Percentiles rank a stretch among this genome's conserved stretches.
Conservation (phyloP, 768 basidiomycete genomes). For the Nidula microcarpa region DNA sequence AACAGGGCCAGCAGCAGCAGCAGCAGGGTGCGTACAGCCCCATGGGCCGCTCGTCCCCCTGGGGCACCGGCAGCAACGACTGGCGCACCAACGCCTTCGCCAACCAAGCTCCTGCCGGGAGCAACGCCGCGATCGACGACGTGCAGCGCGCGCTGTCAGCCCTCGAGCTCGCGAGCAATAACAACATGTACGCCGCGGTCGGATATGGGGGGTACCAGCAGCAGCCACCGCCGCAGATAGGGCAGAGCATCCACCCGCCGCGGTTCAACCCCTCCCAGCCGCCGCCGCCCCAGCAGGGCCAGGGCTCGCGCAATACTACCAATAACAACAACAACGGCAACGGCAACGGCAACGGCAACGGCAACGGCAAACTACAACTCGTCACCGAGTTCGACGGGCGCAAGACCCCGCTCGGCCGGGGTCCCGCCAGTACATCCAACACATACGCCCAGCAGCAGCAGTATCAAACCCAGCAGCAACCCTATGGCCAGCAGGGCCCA, state of each 20-base stretch:
- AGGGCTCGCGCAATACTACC: slow-evolving; percentile 27
- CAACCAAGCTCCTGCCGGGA: slow-evolving; percentile 24
- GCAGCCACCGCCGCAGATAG: slow-evolving; percentile 37
- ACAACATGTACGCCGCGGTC: slow-evolving; percentile 7
- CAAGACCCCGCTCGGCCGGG: slow-evolving; percentile 49
- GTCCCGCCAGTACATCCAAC: slow-evolving; percentile 30
- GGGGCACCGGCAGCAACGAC: slow-evolving; percentile 49
- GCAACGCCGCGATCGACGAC: slow-evolving; percentile 58
- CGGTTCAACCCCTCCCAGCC: slow-evolving; percentile 58
- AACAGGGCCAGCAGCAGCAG: slow-evolving; percentile 39
- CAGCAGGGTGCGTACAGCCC: slow-evolving; percentile 34
- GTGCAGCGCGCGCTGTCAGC: slow-evolving; percentile 70
- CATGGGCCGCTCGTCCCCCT: slow-evolving; percentile 63
- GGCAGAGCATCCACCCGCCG: slow-evolving; percentile 63
- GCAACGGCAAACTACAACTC: slow-evolving; percentile 44
- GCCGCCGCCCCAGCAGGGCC: slow-evolving; percentile 42
- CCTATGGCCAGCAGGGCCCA: slow-evolving; percentile 23
- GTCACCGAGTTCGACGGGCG: slow-evolving; percentile 66
- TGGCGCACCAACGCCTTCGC: slow-evolving; percentile 45
- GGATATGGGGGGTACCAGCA: slow-evolving; percentile 22
- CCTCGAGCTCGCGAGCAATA: slow-evolving; percentile 54
- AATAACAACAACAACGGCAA: slow-evolving; percentile 34
- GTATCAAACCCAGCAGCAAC: slow-evolving; percentile 35
- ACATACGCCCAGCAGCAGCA: slow-evolving; percentile 13
- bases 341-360: slow-evolving; percentile 27